phyloP scores from a whole-genome alignment of 768 basidiomycete genomes.

The Cystobasidium ongulense region DNA sequence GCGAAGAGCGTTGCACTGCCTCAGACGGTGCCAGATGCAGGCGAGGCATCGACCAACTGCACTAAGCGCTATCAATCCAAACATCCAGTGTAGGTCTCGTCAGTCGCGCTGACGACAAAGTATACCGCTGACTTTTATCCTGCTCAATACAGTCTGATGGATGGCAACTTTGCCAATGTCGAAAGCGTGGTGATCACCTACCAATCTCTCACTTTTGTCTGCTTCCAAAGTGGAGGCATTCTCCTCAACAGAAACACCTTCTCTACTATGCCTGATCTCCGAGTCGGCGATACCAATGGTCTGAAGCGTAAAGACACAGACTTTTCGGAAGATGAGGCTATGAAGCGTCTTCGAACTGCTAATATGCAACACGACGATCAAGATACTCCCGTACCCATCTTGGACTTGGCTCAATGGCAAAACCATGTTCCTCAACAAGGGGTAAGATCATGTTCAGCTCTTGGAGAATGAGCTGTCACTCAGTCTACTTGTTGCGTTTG shows the following conservation, averaged over 20 bases:
- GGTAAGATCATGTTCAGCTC: background rate
- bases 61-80: constrained; percentile 40
- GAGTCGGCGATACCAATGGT: background rate
- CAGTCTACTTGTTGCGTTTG: background rate
- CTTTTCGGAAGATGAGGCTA: constrained; percentile 13
- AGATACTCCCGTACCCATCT: background rate
- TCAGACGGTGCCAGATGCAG: constrained; percentile 7
- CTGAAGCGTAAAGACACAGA: background rate
- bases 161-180: constrained; percentile 38
- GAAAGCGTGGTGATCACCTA: constrained; percentile 41
- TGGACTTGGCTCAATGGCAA: background rate
- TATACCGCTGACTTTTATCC: background rate
- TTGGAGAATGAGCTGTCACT: too few species aligned
- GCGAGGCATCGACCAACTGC: constrained; percentile 39
- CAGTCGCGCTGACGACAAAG: too few species aligned
- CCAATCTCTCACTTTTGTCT: constrained; percentile 38
- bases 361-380: constrained; percentile 1
- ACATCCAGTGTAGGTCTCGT: constrained; percentile 38
- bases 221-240: constrained; percentile 40
- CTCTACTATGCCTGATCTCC: background rate
- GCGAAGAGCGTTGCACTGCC: constrained; percentile 37
- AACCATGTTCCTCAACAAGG: background rate
- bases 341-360: constrained; percentile 2
- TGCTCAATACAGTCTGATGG: constrained; percentile 32
- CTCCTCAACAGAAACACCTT: constrained; percentile 28